Conservation (phyloP, 495 filamentous ascomycete genomes). For the Xylaria cubensis region DNA sequence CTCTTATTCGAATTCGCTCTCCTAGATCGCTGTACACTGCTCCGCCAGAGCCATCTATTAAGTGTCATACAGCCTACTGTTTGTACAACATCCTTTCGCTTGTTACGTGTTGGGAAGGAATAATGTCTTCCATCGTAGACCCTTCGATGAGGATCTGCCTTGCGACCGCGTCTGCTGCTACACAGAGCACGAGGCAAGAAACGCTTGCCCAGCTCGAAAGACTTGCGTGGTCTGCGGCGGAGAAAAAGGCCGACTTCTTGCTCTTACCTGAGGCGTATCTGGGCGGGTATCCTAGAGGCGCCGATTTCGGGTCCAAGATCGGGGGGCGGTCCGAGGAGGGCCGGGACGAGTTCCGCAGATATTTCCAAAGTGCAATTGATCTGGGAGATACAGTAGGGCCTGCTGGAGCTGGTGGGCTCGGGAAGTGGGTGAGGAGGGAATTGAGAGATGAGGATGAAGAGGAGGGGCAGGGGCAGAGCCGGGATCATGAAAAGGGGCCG, state of each 20-base stretch:
- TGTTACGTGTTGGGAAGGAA: neutral
- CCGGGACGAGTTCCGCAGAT: slow-evolving; percentile 81
- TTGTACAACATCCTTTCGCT: neutral
- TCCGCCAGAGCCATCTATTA: too few species aligned
- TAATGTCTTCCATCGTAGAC: slow-evolving; percentile 17
- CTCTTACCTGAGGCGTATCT: slow-evolving; percentile 95
- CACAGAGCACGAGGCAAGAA: slow-evolving; percentile 64
- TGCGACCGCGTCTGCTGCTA: slow-evolving; percentile 79
- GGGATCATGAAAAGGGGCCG: slow-evolving; percentile 62
- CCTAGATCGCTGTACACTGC: too few species aligned
- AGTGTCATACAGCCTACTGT: neutral
- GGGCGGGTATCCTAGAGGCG: slow-evolving; percentile 90
- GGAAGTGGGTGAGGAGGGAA: slow-evolving; percentile 71
- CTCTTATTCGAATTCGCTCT: too few species aligned
- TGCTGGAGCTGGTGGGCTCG: slow-evolving; percentile 65
- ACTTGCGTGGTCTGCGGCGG: slow-evolving; percentile 59
- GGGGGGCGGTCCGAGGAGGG: slow-evolving; percentile 72
- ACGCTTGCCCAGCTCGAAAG: slow-evolving; percentile 71
- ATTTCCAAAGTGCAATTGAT: slow-evolving; percentile 81
- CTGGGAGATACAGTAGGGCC: slow-evolving; percentile 80
- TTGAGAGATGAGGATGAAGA: slow-evolving; percentile 63
- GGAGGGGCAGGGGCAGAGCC: slow-evolving; percentile 62
- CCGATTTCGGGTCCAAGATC: slow-evolving; percentile 74
- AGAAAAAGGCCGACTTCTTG: slow-evolving; percentile 70
- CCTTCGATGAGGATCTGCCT: slow-evolving; percentile 61